Evolutionary conservation across 2,329 filamentous ascomycete genomes (phyloP).

Genomic region (Cordyceps tenuipes): DNA sequence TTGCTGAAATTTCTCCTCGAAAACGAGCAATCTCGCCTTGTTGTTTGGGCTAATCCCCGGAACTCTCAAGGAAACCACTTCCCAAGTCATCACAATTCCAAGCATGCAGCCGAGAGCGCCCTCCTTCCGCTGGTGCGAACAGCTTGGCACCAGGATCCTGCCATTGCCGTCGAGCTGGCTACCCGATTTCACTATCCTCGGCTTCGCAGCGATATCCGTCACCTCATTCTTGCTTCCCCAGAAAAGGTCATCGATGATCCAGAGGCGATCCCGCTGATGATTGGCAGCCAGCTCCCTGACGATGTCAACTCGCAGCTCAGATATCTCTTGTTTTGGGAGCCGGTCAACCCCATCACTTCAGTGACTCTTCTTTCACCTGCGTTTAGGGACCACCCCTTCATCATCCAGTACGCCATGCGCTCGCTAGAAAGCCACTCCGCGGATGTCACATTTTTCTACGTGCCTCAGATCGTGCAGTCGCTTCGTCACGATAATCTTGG

Average conservation of each 20-base stretch:
- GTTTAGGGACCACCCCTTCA: slow-evolving; percentile 83
- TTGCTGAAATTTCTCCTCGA: slow-evolving; percentile 73
- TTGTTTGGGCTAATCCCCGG: slow-evolving; percentile 84
- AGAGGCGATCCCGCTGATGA: slow-evolving; percentile 72
- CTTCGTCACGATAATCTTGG: slow-evolving; percentile 87
- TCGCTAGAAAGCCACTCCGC: slow-evolving; percentile 88
- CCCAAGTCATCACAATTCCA: slow-evolving; percentile 32
- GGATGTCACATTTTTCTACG: slow-evolving; percentile 98
- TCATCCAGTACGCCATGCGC: slow-evolving; percentile 95
- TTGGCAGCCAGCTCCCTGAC: slow-evolving; percentile 65
- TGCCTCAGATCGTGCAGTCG: slow-evolving; percentile 94
- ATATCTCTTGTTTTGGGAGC: slow-evolving; percentile 88
- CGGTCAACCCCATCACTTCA: slow-evolving; percentile 86
- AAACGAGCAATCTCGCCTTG: slow-evolving; percentile 74
- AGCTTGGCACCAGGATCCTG: slow-evolving; percentile 80
- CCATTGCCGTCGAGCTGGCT: slow-evolving; percentile 77
- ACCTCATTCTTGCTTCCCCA: slow-evolving; percentile 72
- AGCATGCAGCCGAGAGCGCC: slow-evolving; percentile 33
- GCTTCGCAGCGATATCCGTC: slow-evolving; percentile 67
- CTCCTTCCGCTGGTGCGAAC: slow-evolving; percentile 61
- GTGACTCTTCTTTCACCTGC: slow-evolving; percentile 88
- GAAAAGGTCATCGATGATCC: slow-evolving; percentile 75
- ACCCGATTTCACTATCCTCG: slow-evolving; percentile 70
- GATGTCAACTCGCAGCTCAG: slow-evolving; percentile 78
- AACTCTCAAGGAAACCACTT: slow-evolving; percentile 41